Conservation (phyloP, 129 eudicot species). For the Silybum marianum region DNA sequence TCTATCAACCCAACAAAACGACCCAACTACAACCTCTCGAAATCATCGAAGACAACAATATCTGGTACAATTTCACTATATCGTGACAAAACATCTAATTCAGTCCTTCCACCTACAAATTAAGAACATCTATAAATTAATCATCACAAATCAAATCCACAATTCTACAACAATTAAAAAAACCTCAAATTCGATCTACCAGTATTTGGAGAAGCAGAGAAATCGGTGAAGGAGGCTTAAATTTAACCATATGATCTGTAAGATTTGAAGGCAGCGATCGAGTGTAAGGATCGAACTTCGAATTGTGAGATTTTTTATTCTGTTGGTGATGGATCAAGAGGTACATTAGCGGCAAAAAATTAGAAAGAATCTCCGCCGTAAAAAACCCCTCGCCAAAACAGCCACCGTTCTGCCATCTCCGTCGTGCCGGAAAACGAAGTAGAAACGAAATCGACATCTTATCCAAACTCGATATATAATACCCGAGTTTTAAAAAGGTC, state of each 20-base stretch:
- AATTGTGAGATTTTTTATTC: no score
- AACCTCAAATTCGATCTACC: constrained; percentile 36
- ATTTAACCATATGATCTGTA: constrained; percentile 44
- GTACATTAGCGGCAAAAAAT: constrained; percentile 8
- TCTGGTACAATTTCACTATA: constrained; percentile 94
- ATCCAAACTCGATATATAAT: constrained; percentile 55
- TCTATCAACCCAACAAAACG: neutral
- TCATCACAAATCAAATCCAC: neutral
- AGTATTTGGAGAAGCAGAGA: constrained; percentile 72
- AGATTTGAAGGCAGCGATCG: constrained; percentile 38
- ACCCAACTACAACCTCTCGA: constrained; percentile 59
- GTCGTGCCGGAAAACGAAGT: constrained; percentile 50
- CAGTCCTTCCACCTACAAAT: constrained; percentile 65
- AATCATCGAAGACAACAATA: constrained; percentile 95
- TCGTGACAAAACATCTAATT: constrained; percentile 72
- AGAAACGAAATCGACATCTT: constrained; percentile 78
- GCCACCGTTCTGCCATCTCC: constrained; percentile 20
- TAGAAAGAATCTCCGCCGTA: constrained; percentile 14
- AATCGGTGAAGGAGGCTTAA: constrained; percentile 57
- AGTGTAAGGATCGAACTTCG: neutral
- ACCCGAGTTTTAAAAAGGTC: no score
- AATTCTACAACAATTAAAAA: neutral
- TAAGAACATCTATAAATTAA: neutral
- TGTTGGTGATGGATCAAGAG: no score
- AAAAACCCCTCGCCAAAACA: constrained; percentile 56